Evolutionary conservation across 352 stramenopile species (phyloP), one percentile per base, ranked within the genome.

Genomic region (Phytophthora boehmeriae): DNA sequence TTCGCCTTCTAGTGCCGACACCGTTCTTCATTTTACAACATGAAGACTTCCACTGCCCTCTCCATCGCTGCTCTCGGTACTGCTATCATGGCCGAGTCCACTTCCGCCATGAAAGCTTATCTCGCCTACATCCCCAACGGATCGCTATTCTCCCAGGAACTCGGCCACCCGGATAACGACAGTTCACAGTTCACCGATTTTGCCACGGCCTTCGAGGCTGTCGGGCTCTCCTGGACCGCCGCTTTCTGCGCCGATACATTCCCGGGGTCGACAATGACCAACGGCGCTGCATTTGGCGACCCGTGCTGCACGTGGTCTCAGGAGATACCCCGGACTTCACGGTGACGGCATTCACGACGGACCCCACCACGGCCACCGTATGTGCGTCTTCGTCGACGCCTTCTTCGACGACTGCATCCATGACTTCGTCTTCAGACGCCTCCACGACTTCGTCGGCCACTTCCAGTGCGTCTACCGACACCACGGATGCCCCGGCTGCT

Each of bases 291-390:
- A 10, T 68, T 76, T 51, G 68, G 68, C 13, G 68, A 76, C 54
- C 68, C 68, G 52, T 76, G 68, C 59, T 76, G 68, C 63, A 70
- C 56, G 42, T 76, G 68, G 68, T 54, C 50, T 5, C 42, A 44
- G 30, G 63, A 27, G 64, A 41, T 23, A 63, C 46, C 5, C 49
- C 68, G 16, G 58, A 73, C 22, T 67, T 68, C 19, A 55, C 38
- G 13, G 57, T 73, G 38, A 43, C 55, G 9, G 45, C 36, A n/a
- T 53, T 63, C 30, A 53, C 55, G 5, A 42, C 23, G 46, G 27
- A 42, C 9, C 34, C 41, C 34, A 64, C 56, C 22, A 47, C 41
- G 11, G 35, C 25, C 19, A 56, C 36, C 2, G 55, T 50, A 25
- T 58, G 46, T 35, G 34, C 56, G 11, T 36, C 54, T 1, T 19